These are phyloP conservation scores for Fusarium sarcochroum DNA, from an alignment of 2,329 filamentous ascomycete genomes.

Conservation along the genomic window DNA sequence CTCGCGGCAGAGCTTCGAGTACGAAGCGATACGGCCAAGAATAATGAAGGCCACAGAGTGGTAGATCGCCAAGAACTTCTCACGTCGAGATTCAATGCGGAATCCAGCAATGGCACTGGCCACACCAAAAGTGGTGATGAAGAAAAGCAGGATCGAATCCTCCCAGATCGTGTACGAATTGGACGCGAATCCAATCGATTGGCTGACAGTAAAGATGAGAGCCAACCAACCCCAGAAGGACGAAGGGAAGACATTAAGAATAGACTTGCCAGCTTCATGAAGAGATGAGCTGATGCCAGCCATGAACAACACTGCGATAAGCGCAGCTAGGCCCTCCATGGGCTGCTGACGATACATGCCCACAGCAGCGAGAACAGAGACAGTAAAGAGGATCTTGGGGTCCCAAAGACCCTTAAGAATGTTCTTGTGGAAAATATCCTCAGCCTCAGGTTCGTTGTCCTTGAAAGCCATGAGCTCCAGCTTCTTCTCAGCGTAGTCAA, in stretches of 20 bases:
- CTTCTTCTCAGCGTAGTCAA: slow-evolving; percentile 71
- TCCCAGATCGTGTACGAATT: slow-evolving; percentile 99
- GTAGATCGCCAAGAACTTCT: slow-evolving; percentile 83
- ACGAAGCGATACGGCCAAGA: slow-evolving; percentile 83
- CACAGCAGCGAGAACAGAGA: slow-evolving; percentile 49
- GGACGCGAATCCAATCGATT: slow-evolving; percentile 94
- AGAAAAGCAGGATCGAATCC: slow-evolving; percentile 92
- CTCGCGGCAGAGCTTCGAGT: slow-evolving; percentile 93
- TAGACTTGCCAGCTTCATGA: slow-evolving; percentile 58
- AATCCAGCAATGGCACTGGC: slow-evolving; percentile 82
- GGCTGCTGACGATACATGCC: slow-evolving; percentile 53
- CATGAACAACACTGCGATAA: slow-evolving; percentile 54
- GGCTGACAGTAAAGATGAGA: slow-evolving; percentile 83
- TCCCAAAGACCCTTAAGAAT: slow-evolving; percentile 57
- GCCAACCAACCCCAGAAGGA: slow-evolving; percentile 92
- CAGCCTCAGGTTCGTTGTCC: slow-evolving; percentile 58
- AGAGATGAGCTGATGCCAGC: slow-evolving; percentile 62
- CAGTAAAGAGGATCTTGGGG: slow-evolving; percentile 51
- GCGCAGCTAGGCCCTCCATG: slow-evolving; percentile 56
- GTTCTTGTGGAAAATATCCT: slow-evolving; percentile 53
- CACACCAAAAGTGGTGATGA: slow-evolving; percentile 88
- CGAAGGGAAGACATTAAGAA: slow-evolving; percentile 73
- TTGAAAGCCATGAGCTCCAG: slow-evolving; percentile 63
- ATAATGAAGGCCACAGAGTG: slow-evolving; percentile 88
- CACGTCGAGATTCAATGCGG: slow-evolving; percentile 74